Evolutionary conservation across 352 stramenopile genomes (phyloP).

Genomic region (Globisporangium irregulare): DNA sequence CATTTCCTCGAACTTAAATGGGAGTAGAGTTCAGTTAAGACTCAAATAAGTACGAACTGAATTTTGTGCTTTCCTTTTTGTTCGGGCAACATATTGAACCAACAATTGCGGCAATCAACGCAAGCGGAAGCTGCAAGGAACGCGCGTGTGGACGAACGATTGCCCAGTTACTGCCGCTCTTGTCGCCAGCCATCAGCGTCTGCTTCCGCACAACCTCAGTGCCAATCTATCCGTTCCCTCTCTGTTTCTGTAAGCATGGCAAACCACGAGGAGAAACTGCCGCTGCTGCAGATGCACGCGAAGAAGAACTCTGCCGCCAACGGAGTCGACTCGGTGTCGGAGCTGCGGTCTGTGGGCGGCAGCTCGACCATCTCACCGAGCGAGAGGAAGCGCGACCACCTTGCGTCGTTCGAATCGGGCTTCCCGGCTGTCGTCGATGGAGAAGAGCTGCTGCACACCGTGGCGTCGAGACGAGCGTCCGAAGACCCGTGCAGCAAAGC

Average conservation of each 20-base stretch:
- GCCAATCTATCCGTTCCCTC: too few relatives aligned
- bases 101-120: background rate
- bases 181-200: background rate
- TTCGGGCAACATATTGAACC: background rate
- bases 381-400: conserved; percentile 14
- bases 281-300: conserved; percentile 7
- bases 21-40: background rate
- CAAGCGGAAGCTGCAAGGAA: background rate
- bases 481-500: conserved; percentile 14
- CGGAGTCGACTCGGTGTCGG: background rate
- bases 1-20: background rate
- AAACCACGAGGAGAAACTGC: background rate
- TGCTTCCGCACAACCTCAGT: background rate
- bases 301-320: background rate
- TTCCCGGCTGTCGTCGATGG: conserved; percentile 22
- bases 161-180: background rate
- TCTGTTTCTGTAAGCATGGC: background rate
- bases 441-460: conserved; percentile 16
- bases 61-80: background rate
- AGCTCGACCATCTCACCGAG: conserved; percentile 2
- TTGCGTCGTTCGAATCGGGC: conserved; percentile 22
- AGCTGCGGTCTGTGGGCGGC: background rate
- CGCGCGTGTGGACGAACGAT: background rate
- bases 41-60: background rate
- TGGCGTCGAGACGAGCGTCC: conserved; percentile 4